These are phyloP conservation scores for Lasiodiplodia citricola DNA, from an alignment of 2,329 filamentous ascomycete species.

Conservation along the genomic window DNA sequence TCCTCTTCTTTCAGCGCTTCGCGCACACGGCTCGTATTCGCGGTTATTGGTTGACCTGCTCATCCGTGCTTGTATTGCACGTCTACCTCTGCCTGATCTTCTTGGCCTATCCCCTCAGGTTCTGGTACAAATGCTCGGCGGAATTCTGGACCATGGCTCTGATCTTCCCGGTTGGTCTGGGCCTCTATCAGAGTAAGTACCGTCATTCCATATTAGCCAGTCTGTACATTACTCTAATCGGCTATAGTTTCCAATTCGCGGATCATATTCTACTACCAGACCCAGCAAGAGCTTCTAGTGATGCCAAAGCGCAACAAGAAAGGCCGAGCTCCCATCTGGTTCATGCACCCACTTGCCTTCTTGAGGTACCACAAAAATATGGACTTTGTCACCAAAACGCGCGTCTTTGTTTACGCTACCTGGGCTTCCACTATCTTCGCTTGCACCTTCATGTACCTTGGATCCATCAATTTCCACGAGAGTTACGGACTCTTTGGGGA, in stretches of 20 bases:
- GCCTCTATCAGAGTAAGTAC: conserved; percentile 18
- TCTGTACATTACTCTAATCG: neutral
- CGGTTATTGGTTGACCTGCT: neutral
- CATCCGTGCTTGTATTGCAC: conserved; percentile 3
- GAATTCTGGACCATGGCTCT: conserved; percentile 26
- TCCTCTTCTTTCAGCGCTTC: conserved; percentile 16
- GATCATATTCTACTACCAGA: conserved; percentile 15
- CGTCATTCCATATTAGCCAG: no score
- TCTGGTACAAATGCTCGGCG: conserved; percentile 19
- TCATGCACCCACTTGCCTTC: conserved; percentile 1
- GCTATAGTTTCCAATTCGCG: conserved; percentile 16
- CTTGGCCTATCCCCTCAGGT: conserved; percentile 18
- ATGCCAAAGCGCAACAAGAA: neutral
- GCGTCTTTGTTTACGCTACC: neutral
- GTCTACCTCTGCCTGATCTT: conserved; percentile 15
- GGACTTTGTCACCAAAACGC: conserved; percentile 9
- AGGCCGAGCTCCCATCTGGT: neutral
- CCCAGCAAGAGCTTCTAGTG: conserved; percentile 9
- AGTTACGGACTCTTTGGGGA: conserved; percentile 20
- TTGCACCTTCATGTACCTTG: conserved; percentile 8
- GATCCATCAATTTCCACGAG: conserved; percentile 20
- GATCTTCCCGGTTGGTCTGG: conserved; percentile 14
- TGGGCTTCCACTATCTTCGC: neutral
- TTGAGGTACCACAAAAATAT: neutral
- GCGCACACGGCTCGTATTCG: conserved; percentile 19